Evolutionary conservation across 768 basidiomycete genomes (phyloP).

Genomic region (Cubamyces lactineus): DNA sequence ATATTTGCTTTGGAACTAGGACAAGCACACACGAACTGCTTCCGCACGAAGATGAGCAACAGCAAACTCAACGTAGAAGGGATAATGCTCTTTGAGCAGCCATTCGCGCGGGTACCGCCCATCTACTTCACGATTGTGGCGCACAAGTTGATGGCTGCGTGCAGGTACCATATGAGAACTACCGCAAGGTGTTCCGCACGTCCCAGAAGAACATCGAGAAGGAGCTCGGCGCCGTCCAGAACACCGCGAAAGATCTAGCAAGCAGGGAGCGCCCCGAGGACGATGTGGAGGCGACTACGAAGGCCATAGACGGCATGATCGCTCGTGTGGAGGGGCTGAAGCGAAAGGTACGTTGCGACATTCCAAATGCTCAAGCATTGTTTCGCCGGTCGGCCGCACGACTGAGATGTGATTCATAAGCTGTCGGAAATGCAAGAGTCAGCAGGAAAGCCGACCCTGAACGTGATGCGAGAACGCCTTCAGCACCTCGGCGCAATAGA

Average conservation of each 20-base stretch:
- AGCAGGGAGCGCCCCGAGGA: conserved; percentile 38
- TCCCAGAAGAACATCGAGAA: conserved; percentile 83
- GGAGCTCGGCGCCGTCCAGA: conserved; percentile 66
- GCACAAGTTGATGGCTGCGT: not conserved
- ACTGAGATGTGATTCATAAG: conserved; percentile 32
- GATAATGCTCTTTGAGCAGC: conserved; percentile 77
- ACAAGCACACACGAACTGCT: not conserved
- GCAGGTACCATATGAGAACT: conserved; percentile 89
- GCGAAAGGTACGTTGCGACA: conserved; percentile 66
- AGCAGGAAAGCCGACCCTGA: conserved; percentile 59
- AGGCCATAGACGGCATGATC: conserved; percentile 76
- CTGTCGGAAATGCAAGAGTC: conserved; percentile 53
- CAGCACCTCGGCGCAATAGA: conserved; percentile 72
- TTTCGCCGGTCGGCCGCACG: too few relatives aligned
- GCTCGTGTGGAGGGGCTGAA: conserved; percentile 77
- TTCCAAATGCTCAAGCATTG: too few relatives aligned
- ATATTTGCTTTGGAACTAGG: too few relatives aligned
- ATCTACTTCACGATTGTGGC: not conserved
- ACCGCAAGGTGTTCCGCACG: conserved; percentile 84
- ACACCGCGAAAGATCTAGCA: conserved; percentile 60
- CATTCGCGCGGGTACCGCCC: conserved; percentile 9
- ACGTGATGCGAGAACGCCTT: conserved; percentile 74
- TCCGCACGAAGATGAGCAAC: conserved; percentile 26
- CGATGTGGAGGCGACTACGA: conserved; percentile 47
- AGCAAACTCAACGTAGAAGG: conserved; percentile 73